Base-by-base conservation (phyloP, 1,284 basidiomycete genomes). In the Tilletiopsis washingtonensis region DNA sequence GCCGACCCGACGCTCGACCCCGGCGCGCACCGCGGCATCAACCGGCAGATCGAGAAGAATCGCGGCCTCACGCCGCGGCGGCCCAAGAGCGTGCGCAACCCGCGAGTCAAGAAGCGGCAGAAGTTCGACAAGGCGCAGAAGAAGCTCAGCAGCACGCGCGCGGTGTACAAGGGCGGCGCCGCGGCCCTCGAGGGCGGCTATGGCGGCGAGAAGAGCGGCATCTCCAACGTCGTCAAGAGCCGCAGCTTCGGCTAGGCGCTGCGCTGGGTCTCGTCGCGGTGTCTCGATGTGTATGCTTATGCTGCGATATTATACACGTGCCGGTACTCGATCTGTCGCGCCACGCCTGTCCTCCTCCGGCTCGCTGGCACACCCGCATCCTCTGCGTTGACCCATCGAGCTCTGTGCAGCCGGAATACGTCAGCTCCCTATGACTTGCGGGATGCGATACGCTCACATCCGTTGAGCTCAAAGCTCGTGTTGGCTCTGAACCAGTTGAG, bases 131-230 rank as follows among this genome's bases (percentile, higher is more conserved):
- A 63, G 49, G 70, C 70, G 39, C 62, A 69, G 50, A 73, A 71
- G 64, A 67, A 68, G 56, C 58, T 73, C 24, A 50, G 57, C 2
- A 62, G 57, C 39, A 61, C 60, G 37, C 61, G 65, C 42, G 63
- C 70, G 4, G 63, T 70, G n/a, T 73, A 64, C 62, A 73, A 71
- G 53, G 70, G 70, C 19, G 70, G 70, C 9, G 68, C 69, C 51
- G 47, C 53, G 19, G 56, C 51, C n/a, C 47, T 71, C 15, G 60
- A 71, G 41, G 69, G 69, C 23, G 69, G 67, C 40, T 73, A 73
- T 43, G 55, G 45, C 37, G 70, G 70, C 43, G 70, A 73, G 49
- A 60, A 57, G 47, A 64, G 61, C 6, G 70, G 70, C 60, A 73
- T 73, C 46, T 61, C 59, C 5, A 52, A 67, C 43, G 53, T 69